These are phyloP conservation scores for Cladophialophora exuberans DNA, from an alignment of 2,329 filamentous ascomycete genomes.

Conservation along the genomic window DNA sequence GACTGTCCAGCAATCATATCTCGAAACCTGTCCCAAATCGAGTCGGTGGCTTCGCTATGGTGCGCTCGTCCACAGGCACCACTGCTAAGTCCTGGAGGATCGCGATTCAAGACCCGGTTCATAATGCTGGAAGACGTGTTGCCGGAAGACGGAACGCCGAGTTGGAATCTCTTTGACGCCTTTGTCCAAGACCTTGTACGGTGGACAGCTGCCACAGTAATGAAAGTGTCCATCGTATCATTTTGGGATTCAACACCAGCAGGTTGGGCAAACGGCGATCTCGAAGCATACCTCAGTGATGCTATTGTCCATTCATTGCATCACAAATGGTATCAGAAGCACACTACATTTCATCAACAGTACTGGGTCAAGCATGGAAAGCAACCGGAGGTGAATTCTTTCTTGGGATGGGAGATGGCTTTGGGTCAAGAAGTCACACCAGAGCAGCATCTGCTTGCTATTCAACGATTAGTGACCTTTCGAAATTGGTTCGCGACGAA, in stretches of 20 bases:
- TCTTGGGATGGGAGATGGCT: not conserved
- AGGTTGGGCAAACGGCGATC: not conserved
- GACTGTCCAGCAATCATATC: slow-evolving; percentile 9
- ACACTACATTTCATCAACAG: not conserved
- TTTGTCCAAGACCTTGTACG: not conserved
- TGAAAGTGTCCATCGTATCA: not conserved
- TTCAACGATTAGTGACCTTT: not conserved
- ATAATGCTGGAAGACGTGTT: too few relatives aligned
- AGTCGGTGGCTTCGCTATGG: not conserved
- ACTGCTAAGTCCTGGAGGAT: not conserved
- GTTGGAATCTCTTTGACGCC: not conserved
- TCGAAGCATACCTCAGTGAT: not conserved
- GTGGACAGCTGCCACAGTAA: not conserved
- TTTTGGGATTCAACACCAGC: not conserved
- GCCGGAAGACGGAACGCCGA: too few relatives aligned
- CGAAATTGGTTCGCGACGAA: not conserved
- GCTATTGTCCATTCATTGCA: not conserved
- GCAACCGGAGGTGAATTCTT: not conserved
- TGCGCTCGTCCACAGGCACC: not conserved
- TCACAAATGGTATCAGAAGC: not conserved
- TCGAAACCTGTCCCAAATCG: not conserved
- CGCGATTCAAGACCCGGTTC: not conserved
- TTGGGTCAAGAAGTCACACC: not conserved
- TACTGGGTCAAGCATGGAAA: not conserved
- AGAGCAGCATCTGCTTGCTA: not conserved